Evolutionary conservation across 2,329 filamentous ascomycete species (phyloP), one percentile per base, ranked within the genome.

Genomic region (Trichoderma polysporum): DNA sequence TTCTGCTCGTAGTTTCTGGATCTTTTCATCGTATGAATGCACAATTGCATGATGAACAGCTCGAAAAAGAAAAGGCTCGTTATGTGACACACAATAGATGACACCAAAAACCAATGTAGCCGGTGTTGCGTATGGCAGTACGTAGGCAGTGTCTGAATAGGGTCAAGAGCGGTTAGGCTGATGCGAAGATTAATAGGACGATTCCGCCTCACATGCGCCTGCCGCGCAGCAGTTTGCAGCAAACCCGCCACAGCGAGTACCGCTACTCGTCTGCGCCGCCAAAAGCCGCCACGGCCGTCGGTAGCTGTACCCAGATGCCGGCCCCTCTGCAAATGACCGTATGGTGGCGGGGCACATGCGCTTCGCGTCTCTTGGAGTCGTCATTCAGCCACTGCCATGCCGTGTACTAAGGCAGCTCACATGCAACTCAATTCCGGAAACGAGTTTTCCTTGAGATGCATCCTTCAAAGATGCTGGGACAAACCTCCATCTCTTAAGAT

Each of bases 291-390:
- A 29, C 17, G 8, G 1, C 17, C 25, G 15, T 10, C 15, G 31
- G 66, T 64, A 67, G 57, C 31, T 52, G 66, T 67, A 64, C 66
- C 39, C 41, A 13, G 35, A 13, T 17, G 9, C 6, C 39, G 47
- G 50, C 66, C 35, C 41, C 60, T 41, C 29, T 49, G 52, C 41
- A 27, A 19, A 31, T 54, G 60, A 54, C 53, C 47, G 45, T 17
- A 17, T n/a, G 19, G 61, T 68, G 61, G 66, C 66, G 66, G 66
- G 66, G 66, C 66, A 68, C 60, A 62, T 68, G 66, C 52, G 41
- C 60, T 52, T 54, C 53, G 59, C 62, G 52, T 56, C 45, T 50
- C 66, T 65, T 49, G 15, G 37, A 31, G 52, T 64, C 66, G 66
- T 68, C 66, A 68, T 68, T 68, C 60, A 66, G 61, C 66, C 41